Conservation (phyloP, 1,139 yeast species). For the Hyphopichia khmerensis region DNA sequence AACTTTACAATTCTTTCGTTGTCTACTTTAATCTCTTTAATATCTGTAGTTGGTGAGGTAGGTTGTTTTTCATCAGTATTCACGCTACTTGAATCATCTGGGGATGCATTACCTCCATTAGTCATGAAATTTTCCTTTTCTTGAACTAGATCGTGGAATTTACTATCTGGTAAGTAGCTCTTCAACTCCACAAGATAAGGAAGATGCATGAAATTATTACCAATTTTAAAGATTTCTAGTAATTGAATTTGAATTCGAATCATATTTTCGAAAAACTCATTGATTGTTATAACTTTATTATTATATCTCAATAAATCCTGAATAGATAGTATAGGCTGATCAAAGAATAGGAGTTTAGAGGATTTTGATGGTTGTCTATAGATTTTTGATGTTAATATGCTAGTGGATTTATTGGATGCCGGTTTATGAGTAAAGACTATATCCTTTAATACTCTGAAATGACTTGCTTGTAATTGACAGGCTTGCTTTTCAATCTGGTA, state of each 20-base stretch:
- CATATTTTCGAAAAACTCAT: conserved; percentile 41
- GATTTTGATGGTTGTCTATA: not conserved
- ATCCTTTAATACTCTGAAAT: conserved; percentile 28
- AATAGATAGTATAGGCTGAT: conserved; percentile 30
- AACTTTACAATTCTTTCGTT: conserved; percentile 33
- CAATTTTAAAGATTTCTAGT: conserved; percentile 20
- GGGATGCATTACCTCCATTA: conserved; percentile 17
- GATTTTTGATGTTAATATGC: not conserved
- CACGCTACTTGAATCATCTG: conserved; percentile 13
- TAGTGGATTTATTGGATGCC: not conserved
- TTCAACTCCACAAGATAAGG: conserved; percentile 36
- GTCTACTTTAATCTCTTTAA: conserved; percentile 10
- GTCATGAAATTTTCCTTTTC: conserved; percentile 27
- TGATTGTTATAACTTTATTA: conserved; percentile 26
- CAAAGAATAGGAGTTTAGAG: conserved; percentile 15
- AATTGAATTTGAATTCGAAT: conserved; percentile 34
- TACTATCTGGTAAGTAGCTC: conserved; percentile 30
- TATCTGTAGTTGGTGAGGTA: not conserved
- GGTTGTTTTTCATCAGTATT: conserved; percentile 1
- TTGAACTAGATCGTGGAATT: conserved; percentile 36
- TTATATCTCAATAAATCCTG: conserved; percentile 29
- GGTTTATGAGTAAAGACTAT: conserved; percentile 16
- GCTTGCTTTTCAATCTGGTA: conserved; percentile 30
- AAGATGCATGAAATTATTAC: conserved; percentile 15
- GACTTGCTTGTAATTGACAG: conserved; percentile 20